These are phyloP conservation scores for Boletus smithii DNA, from an alignment of 1,284 basidiomycete genomes.

Conservation along the genomic window DNA sequence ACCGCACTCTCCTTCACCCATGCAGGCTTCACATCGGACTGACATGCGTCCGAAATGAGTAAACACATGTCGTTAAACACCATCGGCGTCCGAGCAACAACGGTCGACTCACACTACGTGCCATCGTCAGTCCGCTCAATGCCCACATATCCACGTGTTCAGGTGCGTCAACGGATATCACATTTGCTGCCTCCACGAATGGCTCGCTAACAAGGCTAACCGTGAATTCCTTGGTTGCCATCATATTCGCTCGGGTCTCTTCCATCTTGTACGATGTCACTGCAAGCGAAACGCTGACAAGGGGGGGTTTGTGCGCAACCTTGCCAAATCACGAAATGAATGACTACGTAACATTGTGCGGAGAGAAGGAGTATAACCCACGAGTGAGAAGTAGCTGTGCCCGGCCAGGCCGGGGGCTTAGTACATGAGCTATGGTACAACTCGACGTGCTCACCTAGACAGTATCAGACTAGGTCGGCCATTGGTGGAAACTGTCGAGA, in stretches of 20 bases:
- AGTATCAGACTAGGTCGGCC: constrained; percentile 67
- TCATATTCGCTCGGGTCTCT: constrained; percentile 70
- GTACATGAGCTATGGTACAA: too few relatives aligned
- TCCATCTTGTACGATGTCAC: constrained; percentile 46
- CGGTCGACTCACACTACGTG: constrained; percentile 49
- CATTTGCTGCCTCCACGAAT: constrained; percentile 72
- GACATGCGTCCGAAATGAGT: constrained; percentile 5
- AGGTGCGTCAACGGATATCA: constrained; percentile 65
- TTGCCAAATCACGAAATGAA: constrained; percentile 21
- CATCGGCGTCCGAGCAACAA: too few relatives aligned
- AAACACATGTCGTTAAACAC: constrained; percentile 1
- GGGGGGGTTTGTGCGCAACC: constrained; percentile 63
- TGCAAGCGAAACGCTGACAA: constrained; percentile 60
- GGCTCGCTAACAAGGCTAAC: constrained; percentile 76
- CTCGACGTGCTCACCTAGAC: constrained; percentile 44
- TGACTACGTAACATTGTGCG: constrained; percentile 32
- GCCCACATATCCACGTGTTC: constrained; percentile 68
- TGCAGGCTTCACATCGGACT: constrained; percentile 56
- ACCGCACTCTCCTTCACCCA: constrained; percentile 71
- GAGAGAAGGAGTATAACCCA: constrained; percentile 7
- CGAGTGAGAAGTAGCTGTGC: constrained; percentile 56
- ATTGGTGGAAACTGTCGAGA: constrained; percentile 57
- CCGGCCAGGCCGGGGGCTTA: too few relatives aligned
- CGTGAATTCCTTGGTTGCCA: constrained; percentile 65
- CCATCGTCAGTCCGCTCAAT: constrained; percentile 66